Conservation (phyloP, 495 filamentous ascomycete species). For the Daldinia grandis region DNA sequence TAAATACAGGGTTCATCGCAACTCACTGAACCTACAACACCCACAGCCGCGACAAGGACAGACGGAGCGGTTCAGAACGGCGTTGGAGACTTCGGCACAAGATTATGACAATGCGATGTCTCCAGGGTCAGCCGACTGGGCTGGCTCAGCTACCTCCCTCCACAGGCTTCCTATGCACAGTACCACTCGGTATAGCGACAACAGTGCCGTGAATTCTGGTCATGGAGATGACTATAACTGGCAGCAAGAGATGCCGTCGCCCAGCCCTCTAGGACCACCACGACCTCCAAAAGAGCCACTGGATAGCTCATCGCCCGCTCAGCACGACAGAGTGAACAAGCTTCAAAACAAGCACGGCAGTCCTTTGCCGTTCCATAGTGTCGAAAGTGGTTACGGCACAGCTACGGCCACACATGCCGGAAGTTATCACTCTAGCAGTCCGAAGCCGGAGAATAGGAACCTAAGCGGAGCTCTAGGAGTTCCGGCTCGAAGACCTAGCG, state of each 20-base stretch:
- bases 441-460: constrained; percentile 56
- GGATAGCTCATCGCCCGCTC: constrained; percentile 43
- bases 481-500: constrained; percentile 55
- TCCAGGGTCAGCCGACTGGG: constrained; percentile 79
- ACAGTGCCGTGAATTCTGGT: constrained; percentile 44
- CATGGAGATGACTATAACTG: constrained; percentile 51
- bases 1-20: constrained; percentile 89
- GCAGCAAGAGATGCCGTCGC: constrained; percentile 53
- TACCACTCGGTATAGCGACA: constrained; percentile 56
- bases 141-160: constrained; percentile 65
- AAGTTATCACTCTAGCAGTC: constrained; percentile 52
- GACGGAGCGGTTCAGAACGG: constrained; percentile 80
- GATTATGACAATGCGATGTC: constrained; percentile 71
- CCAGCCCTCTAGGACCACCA: constrained; percentile 50
- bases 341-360: constrained; percentile 53
- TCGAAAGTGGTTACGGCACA: constrained; percentile 58
- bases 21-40: constrained; percentile 87
- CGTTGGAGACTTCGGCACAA: constrained; percentile 81
- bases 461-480: constrained; percentile 55
- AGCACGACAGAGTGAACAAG: constrained; percentile 52
- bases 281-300: constrained; percentile 64
- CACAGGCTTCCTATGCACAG: constrained; percentile 51
- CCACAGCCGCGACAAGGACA: constrained; percentile 88
- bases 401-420: constrained; percentile 56
- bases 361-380: constrained; percentile 56